phyloP scores from a whole-genome alignment of 2,329 filamentous ascomycete genomes.

The Ophiostoma angusticollis region DNA sequence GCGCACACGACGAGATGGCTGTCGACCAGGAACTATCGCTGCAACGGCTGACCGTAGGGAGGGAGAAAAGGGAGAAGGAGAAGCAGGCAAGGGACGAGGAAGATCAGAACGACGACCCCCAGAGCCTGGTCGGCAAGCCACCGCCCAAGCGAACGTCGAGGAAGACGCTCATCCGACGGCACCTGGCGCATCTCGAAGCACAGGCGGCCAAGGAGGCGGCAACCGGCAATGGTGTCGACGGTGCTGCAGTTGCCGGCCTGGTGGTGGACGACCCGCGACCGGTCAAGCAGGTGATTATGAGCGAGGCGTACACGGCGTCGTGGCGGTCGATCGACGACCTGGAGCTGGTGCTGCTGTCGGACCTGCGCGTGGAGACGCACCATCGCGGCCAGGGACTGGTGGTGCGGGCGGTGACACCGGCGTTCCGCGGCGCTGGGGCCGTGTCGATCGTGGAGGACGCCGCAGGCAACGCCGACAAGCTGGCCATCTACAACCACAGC shows the following conservation, averaged over 20 bases:
- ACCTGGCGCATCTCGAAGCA: conserved; percentile 5
- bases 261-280: conserved; percentile 12
- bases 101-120: neutral
- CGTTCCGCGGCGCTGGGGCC: conserved; percentile 22
- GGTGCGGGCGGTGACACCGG: conserved; percentile 20
- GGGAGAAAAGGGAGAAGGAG: too few species aligned
- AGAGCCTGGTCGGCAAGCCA: neutral
- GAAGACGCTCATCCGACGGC: conserved; percentile 4
- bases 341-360: conserved; percentile 20
- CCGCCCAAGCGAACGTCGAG: neutral
- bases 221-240: neutral
- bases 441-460: conserved; percentile 25
- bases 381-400: conserved; percentile 22
- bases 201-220: neutral
- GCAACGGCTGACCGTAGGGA: neutral
- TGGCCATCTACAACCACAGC: conserved; percentile 26
- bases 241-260: too few species aligned
- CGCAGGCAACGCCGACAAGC: conserved; percentile 23
- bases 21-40: neutral
- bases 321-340: conserved; percentile 18
- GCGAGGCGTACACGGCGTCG: conserved; percentile 18
- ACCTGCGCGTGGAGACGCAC: conserved; percentile 22
- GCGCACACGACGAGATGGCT: neutral
- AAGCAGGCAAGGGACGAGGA: too few species aligned
- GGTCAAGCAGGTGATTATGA: conserved; percentile 19